A percentile compares a stretch with the other conserved stretches of the same genome.
phyloP scores from a whole-genome alignment of 1,284 basidiomycete species.

The Phenoliferia sp. region DNA sequence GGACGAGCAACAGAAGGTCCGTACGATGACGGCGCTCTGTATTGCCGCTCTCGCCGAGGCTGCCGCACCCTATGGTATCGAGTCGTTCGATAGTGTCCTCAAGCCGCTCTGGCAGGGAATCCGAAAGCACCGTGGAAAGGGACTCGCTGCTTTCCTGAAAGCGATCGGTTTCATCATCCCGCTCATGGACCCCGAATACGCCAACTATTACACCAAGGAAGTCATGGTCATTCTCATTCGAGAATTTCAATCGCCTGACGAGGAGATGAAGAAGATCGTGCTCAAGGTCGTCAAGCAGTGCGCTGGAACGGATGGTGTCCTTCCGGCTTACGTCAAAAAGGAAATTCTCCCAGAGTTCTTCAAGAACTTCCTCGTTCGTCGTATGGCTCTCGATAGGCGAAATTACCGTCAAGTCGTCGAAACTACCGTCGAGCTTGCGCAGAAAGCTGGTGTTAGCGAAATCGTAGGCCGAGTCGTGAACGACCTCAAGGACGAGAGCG shows the following conservation, averaged over 20 bases:
- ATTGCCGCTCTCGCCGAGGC: slow-evolving; percentile 97
- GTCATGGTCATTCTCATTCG: slow-evolving; percentile 96
- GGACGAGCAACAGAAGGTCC: slow-evolving; percentile 98
- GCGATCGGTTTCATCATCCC: slow-evolving; percentile 99
- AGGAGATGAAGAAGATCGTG: slow-evolving; percentile 99
- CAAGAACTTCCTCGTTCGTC: slow-evolving; percentile 83
- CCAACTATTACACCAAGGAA: slow-evolving; percentile 95
- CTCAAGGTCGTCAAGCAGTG: slow-evolving; percentile 99
- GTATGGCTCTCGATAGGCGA: slow-evolving; percentile 90
- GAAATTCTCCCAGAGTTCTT: slow-evolving; percentile 99
- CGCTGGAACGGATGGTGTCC: slow-evolving; percentile 94
- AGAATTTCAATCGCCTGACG: slow-evolving; percentile 98
- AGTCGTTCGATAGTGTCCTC: slow-evolving; percentile 96
- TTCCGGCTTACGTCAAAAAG: slow-evolving; percentile 86
- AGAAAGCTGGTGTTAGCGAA: slow-evolving; percentile 92
- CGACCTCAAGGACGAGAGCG: slow-evolving; percentile 74
- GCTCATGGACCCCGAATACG: slow-evolving; percentile 98
- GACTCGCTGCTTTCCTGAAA: slow-evolving; percentile 95
- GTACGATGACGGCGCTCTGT: slow-evolving; percentile 96
- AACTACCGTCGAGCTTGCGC: slow-evolving; percentile 94
- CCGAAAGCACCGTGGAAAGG: slow-evolving; percentile 94
- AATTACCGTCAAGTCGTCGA: slow-evolving; percentile 98
- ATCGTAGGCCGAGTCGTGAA: slow-evolving; percentile 94
- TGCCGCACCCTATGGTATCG: slow-evolving; percentile 97
- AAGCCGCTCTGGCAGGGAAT: slow-evolving; percentile 99